Evolutionary conservation across 1,284 basidiomycete genomes (phyloP).

Genomic region (Thecaphora frezii): DNA sequence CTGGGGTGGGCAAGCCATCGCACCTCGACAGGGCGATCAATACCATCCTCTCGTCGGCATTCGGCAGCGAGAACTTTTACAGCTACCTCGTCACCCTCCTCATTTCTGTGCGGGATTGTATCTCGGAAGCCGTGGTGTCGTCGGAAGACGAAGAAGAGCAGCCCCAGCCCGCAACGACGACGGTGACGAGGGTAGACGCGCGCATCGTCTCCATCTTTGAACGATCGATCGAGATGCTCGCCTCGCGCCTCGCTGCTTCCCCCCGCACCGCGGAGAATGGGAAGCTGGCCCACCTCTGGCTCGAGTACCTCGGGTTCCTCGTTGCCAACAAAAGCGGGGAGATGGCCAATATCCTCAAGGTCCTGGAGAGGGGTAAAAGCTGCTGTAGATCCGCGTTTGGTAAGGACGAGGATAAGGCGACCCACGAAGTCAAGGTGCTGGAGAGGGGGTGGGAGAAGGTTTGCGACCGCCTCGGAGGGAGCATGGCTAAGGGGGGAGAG

Average conservation of each 20-base stretch:
- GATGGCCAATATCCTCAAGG: constrained; percentile 14
- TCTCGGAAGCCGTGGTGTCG: background rate
- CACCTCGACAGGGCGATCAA: background rate
- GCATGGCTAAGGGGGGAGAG: background rate
- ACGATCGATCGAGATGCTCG: no score
- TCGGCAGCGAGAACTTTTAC: background rate
- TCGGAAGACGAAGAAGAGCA: no score
- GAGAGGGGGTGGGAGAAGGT: constrained; percentile 25
- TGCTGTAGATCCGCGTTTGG: background rate
- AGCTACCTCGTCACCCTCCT: background rate
- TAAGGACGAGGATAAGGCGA: constrained; percentile 8
- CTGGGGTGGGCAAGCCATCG: background rate
- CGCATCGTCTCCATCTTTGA: no score
- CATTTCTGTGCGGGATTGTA: background rate
- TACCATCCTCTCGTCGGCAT: background rate
- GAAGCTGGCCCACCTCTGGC: no score
- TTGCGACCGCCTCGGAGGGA: constrained; percentile 12
- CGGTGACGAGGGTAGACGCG: no score
- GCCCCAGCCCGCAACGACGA: no score
- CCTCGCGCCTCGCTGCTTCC: no score
- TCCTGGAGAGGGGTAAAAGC: constrained; percentile 9
- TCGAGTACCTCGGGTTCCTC: background rate
- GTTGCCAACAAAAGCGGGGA: constrained; percentile 2
- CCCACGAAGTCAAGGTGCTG: constrained; percentile 6
- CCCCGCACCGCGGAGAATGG: no score